Evolutionary conservation across 1,284 basidiomycete genomes (phyloP).

Genomic region (Puccinia novopanici): DNA sequence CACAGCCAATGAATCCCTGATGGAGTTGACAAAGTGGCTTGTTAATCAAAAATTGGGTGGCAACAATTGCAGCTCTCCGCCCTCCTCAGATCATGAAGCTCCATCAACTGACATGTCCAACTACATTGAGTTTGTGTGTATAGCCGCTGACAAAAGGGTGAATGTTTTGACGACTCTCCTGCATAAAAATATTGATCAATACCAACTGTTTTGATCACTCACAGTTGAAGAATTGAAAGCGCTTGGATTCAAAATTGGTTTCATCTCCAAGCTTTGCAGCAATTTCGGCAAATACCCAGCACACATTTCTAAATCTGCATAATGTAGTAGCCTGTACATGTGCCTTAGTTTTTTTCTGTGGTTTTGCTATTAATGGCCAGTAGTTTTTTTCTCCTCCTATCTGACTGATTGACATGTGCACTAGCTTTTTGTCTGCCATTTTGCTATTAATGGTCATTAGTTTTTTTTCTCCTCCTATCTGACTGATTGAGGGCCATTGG

Average conservation of each 20-base stretch:
- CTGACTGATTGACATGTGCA: no score
- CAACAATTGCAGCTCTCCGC: neutral
- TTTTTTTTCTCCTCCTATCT: no score
- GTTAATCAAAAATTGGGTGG: neutral
- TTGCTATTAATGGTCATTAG: no score
- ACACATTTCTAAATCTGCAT: no score
- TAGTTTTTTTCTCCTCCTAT: no score
- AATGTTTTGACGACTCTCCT: neutral
- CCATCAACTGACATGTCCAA: neutral
- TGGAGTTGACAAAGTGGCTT: neutral
- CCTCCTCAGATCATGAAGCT: neutral
- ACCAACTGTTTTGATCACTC: neutral
- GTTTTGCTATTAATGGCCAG: no score
- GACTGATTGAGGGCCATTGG: no score
- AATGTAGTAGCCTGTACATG: no score
- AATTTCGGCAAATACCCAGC: neutral
- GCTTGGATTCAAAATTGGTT: conserved; percentile 17
- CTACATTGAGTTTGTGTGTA: neutral
- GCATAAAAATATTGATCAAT: neutral
- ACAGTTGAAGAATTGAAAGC: neutral
- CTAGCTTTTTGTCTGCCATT: no score
- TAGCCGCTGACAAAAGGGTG: neutral
- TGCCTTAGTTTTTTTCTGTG: no score
- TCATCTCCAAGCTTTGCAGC: conserved; percentile 4
- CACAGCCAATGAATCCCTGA: neutral